Percentiles rank a stretch among this genome's conserved stretches.
Conservation (phyloP, 2,329 filamentous ascomycete species). For the Penicillium aurantiogriseum region DNA sequence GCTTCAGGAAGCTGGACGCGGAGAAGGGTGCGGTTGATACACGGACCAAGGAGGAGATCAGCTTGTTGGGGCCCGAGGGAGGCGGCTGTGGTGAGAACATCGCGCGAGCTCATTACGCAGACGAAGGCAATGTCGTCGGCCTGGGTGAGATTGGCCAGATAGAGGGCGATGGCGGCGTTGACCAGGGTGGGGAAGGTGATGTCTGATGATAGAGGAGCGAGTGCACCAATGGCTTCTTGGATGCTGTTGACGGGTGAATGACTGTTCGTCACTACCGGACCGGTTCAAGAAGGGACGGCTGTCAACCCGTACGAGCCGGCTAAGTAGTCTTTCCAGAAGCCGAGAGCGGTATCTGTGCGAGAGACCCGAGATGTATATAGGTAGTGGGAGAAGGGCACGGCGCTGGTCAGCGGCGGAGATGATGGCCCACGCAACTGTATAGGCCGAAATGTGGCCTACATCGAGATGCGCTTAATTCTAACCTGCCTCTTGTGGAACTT, state of each 20-base stretch:
- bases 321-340: neutral
- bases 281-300: neutral
- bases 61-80: no score
- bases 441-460: slow-evolving; percentile 50
- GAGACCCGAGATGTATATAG: neutral
- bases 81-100: neutral
- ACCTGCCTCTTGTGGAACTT: slow-evolving; percentile 51
- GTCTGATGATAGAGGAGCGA: neutral
- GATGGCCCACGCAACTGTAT: slow-evolving; percentile 48
- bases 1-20: neutral
- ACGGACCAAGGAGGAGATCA: neutral
- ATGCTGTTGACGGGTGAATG: no score
- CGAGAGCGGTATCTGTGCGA: neutral
- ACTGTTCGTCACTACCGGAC: no score
- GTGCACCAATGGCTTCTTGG: neutral
- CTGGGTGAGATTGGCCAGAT: neutral
- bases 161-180: neutral
- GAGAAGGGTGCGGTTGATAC: neutral
- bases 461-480: slow-evolving; percentile 52
- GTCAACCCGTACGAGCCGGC: neutral
- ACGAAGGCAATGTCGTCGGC: neutral
- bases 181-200: neutral
- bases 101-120: neutral
- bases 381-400: neutral
- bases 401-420: neutral